Evolutionary conservation across 192 early-diverging fungal genomes (phyloP).

Genomic region (Dissophora globulifera): DNA sequence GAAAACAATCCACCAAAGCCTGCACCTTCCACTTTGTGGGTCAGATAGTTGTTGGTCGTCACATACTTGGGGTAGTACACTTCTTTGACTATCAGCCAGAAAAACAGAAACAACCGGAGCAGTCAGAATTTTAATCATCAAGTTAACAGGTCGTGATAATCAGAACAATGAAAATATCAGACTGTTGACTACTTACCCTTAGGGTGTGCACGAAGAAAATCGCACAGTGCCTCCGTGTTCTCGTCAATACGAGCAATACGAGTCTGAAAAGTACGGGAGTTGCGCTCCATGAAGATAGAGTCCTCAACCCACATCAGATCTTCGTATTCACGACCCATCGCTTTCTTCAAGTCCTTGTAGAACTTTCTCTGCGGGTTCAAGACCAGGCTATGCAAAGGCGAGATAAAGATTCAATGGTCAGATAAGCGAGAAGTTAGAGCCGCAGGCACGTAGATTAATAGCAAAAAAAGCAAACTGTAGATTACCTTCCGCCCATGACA

Average conservation of each 20-base stretch:
- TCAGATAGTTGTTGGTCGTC: constrained; percentile 73
- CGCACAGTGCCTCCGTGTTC: constrained; percentile 83
- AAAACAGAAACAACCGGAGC: too few relatives aligned
- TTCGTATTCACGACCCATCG: constrained; percentile 73
- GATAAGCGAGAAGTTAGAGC: too few relatives aligned
- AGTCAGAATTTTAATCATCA: too few relatives aligned
- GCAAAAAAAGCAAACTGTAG: neutral
- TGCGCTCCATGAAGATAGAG: constrained; percentile 94
- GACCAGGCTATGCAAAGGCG: constrained; percentile 60
- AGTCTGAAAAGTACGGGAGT: constrained; percentile 86
- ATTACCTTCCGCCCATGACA: constrained; percentile 95
- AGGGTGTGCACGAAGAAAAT: constrained; percentile 71
- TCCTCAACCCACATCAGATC: constrained; percentile 93
- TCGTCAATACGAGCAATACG: constrained; percentile 81
- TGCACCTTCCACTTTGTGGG: constrained; percentile 65
- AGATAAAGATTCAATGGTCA: too few relatives aligned
- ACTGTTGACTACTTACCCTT: constrained; percentile 70
- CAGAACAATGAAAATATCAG: too few relatives aligned
- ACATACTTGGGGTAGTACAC: constrained; percentile 91
- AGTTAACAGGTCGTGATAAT: too few relatives aligned
- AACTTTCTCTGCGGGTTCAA: constrained; percentile 76
- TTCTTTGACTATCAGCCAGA: constrained; percentile 65
- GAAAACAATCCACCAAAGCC: constrained; percentile 94
- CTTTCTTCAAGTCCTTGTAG: constrained; percentile 66
- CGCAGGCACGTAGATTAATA: neutral